A percentile compares a stretch with the other conserved stretches of the same genome.
These are phyloP conservation scores for Solanum sejunctum DNA, from an alignment of 257 asterid species.

Conservation along the genomic window DNA sequence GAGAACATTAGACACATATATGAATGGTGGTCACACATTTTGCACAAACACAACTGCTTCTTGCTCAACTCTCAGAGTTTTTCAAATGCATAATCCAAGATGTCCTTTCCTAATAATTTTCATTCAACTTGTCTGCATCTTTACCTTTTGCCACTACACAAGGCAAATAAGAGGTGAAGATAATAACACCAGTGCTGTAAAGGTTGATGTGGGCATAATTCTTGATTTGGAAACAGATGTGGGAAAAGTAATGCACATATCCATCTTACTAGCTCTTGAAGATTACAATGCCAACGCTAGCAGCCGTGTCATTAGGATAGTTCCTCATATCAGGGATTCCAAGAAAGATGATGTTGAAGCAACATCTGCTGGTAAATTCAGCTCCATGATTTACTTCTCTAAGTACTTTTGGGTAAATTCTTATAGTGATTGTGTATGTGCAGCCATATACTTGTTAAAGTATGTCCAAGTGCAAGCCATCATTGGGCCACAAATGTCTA, in stretches of 20 bases:
- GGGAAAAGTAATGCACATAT: background rate
- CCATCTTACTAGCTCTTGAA: too few species aligned
- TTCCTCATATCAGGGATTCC: constrained; percentile 28
- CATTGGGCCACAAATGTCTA: constrained; percentile 33
- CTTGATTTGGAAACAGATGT: constrained; percentile 13
- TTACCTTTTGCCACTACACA: background rate
- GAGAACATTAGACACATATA: background rate
- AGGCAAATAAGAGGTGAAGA: background rate
- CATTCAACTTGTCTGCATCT: background rate
- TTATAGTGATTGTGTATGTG: background rate
- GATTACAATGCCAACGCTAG: background rate
- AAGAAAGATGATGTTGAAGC: constrained; percentile 17
- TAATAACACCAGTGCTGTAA: background rate
- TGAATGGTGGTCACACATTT: too few species aligned
- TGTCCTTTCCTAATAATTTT: background rate
- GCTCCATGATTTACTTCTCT: background rate
- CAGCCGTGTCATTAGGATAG: constrained; percentile 6
- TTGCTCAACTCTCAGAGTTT: background rate
- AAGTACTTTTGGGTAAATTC: too few species aligned
- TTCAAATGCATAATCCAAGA: constrained; percentile 6
- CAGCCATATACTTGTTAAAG: constrained; percentile 42
- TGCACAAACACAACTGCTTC: background rate
- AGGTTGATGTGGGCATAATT: constrained; percentile 30
- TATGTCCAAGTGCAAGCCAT: constrained; percentile 29
- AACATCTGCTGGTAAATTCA: constrained; percentile 16